Base-by-base conservation (phyloP, 2,329 filamentous ascomycete genomes). In the Fusarium sp. region DNA sequence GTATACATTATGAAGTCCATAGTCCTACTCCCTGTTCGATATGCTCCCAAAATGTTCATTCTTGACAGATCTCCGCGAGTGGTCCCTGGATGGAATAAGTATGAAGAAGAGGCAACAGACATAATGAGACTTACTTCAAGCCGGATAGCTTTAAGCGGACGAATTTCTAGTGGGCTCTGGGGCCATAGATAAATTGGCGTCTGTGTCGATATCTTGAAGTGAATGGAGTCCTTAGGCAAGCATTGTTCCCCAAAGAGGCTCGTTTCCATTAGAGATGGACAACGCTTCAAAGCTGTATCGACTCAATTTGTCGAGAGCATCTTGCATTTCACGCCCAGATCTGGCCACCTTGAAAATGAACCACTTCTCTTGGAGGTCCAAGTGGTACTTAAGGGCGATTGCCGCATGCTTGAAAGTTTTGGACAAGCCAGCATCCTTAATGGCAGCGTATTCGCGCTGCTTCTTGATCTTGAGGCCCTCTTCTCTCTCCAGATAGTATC, bases 261-360 rank as follows among this genome's bases (percentile, higher is more conserved):
- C 42, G 2, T 19, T 27, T 7, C 55, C 62, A 1, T 55, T 60
- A 8, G 64, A 57, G 5, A 42, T 18, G 19, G 57, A 27, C 6
- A 69, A 31, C 4, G 58, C 41, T 35, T 51, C 56, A 0, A 11
- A 10, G 31, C 38, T 31, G 25, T 73, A 52, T 7, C 39, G 46
- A 7, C 49, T 51, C 4, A 74, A 44, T 46, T 74, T 74, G 11
- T 60, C 51, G 7, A 74, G 44, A 1, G 54, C 60, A 11, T 74
- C 66, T 1, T 70, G 39, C 1, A 74, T 56, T 16, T 39, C 27
- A 0, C 39, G 33, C 1, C 19, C 38, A 8, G 39, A 55, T 9
- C n/a, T 60, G 7, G 59, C 33, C 46, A 11, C n/a, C 19, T 49
- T 55, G 0, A 27, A 27, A 0, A 29, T 10, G 8, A 45, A 21